Percentiles rank a stretch among this genome's conserved stretches.
Conservation (phyloP, 1,284 basidiomycete species). For the Tremellales sp. region DNA sequence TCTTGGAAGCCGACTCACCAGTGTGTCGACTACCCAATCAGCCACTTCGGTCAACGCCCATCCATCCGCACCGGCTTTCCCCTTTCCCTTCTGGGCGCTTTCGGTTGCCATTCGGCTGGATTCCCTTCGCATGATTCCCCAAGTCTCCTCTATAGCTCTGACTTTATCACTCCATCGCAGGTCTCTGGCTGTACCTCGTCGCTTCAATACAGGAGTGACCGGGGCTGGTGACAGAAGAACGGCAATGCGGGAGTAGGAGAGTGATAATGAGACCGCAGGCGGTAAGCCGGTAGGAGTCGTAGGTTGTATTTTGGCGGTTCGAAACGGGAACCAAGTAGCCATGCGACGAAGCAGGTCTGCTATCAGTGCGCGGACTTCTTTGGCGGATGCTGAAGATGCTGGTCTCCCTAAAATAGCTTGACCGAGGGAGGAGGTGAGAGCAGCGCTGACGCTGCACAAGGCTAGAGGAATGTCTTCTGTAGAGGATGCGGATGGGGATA, state of each 20-base stretch:
- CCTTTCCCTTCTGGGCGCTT: constrained; percentile 10
- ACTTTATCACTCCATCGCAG: constrained; percentile 26
- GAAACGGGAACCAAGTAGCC: constrained; percentile 78
- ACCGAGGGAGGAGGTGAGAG: constrained; percentile 67
- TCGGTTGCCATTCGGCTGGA: constrained; percentile 1
- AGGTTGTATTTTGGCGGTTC: constrained; percentile 5
- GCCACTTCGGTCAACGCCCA: constrained; percentile 46
- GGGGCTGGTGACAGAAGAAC: constrained; percentile 31
- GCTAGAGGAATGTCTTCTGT: constrained; percentile 54
- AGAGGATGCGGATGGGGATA: constrained; percentile 33
- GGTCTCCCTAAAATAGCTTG: constrained; percentile 50
- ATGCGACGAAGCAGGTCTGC: constrained; percentile 51
- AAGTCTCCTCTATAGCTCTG: constrained; percentile 32
- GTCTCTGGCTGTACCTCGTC: constrained; percentile 5
- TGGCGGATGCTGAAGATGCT: constrained; percentile 2
- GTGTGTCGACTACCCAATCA: constrained; percentile 64
- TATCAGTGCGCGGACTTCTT: constrained; percentile 21
- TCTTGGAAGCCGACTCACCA: constrained; percentile 49
- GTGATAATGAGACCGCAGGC: constrained; percentile 53
- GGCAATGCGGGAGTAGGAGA: constrained; percentile 51
- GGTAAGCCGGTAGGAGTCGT: constrained; percentile 39
- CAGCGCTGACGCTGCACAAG: constrained; percentile 60
- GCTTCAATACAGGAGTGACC: constrained; percentile 10
- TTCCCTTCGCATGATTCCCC: constrained; percentile 23
- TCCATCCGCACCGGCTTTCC: constrained; percentile 16